Conservation (phyloP, 768 basidiomycete species). For the Lactifluus subvellereus region DNA sequence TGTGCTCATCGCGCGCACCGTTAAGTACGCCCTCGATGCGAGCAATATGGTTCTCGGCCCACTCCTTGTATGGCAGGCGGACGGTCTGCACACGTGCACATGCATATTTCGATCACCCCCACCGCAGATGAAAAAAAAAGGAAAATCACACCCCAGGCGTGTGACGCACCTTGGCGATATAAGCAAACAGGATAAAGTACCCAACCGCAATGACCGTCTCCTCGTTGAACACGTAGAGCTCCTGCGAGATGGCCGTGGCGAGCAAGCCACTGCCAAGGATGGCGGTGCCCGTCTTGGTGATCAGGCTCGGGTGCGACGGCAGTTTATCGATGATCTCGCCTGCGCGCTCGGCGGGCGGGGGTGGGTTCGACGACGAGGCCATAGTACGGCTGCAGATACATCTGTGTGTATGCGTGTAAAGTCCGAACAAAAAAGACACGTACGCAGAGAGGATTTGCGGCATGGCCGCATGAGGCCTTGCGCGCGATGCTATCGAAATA, state of each 20-base stretch:
- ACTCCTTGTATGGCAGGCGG: constrained; percentile 83
- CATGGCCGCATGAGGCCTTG: constrained; percentile 37
- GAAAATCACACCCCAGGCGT: neutral
- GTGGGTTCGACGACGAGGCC: constrained; percentile 46
- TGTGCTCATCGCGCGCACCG: constrained; percentile 81
- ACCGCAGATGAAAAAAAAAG: neutral
- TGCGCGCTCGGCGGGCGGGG: constrained; percentile 79
- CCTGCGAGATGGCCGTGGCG: constrained; percentile 92
- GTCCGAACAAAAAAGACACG: constrained; percentile 27
- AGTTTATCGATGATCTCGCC: constrained; percentile 84
- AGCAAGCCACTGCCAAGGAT: constrained; percentile 84
- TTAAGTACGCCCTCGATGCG: constrained; percentile 80
- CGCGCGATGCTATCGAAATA: constrained; percentile 21
- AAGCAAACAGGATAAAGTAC: constrained; percentile 74
- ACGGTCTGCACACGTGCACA: constrained; percentile 44
- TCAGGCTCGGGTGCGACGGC: constrained; percentile 76
- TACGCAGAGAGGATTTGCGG: constrained; percentile 46
- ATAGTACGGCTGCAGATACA: neutral
- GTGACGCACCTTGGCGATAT: constrained; percentile 66
- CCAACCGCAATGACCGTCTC: constrained; percentile 87
- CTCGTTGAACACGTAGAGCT: constrained; percentile 96
- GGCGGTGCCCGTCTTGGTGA: constrained; percentile 93
- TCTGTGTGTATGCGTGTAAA: constrained; percentile 1
- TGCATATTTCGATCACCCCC: neutral
- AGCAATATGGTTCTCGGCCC: constrained; percentile 86